Base-by-base conservation (phyloP, 2,329 filamentous ascomycete genomes). In the Epichloe uncinata region DNA sequence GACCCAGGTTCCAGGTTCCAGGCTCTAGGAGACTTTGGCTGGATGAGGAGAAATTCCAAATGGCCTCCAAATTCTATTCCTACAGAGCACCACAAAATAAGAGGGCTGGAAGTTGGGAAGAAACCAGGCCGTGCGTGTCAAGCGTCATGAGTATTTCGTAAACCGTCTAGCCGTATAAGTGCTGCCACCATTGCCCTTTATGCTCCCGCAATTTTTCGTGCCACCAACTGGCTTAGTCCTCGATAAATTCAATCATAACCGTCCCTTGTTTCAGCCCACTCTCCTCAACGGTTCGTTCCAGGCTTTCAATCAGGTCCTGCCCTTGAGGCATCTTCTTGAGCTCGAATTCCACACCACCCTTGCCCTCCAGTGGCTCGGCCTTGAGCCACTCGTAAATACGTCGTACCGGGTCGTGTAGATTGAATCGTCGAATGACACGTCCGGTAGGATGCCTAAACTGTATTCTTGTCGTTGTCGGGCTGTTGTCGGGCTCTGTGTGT, bases 331-430 rank as follows among this genome's bases (percentile, higher is more conserved):
- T 85, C 54, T 79, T 79, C 65, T 93, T 89, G 56, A 98, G 75
- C 65, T 97, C 91, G 67, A 98, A 98, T 54, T 80, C 77, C 12
- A 84, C 67, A 0, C 84, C 87, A 33, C 79, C 77, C 66, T 88
- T 91, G 58, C 85, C 88, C 56, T 90, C 84, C 45, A 95, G 67
- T 2, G 89, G 87, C 52, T 85, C 81, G 0, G 90, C 84, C 70
- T 97, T 98, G 56, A 98, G 80, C 88, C 90, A 98, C 69, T 98
- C 93, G 66, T 91, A 98, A 43, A 98, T 82, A 12, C 87, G 80
- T 50, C 81, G 77, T 12, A 98, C 89, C 1, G 78, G 73, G 51
- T 98, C 93, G 13, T 78, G 66, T 3, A 90, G 67, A 9, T 74
- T 72, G 67, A 98, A 98, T n/a, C 87, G 80, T 33, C 89, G 83